Conservation (phyloP, 2,329 filamentous ascomycete species). For the Diplodia corticola region DNA sequence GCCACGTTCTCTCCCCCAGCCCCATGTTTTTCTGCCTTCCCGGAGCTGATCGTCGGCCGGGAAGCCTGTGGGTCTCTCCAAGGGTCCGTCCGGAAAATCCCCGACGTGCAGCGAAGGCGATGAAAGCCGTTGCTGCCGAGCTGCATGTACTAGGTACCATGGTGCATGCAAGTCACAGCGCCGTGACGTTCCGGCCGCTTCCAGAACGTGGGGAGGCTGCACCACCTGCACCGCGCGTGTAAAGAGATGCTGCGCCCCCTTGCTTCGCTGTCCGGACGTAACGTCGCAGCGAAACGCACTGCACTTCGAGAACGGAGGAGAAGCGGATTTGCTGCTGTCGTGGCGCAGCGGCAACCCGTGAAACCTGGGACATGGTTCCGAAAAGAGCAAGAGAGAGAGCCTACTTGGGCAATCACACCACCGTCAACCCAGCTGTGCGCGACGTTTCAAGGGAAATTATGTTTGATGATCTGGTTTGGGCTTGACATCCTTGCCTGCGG, state of each 20-base stretch:
- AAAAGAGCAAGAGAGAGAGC: neutral
- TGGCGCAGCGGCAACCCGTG: neutral
- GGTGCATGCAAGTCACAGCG: no score
- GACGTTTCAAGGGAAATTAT: neutral
- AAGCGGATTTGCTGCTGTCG: neutral
- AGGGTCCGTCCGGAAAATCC: neutral
- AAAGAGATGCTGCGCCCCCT: neutral
- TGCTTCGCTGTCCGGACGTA: neutral
- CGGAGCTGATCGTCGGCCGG: neutral
- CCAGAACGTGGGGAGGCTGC: slow-evolving; percentile 12
- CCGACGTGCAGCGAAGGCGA: no score
- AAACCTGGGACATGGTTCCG: neutral
- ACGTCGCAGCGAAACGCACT: neutral
- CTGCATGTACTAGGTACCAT: no score
- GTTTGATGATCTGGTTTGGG: neutral
- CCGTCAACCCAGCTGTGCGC: neutral
- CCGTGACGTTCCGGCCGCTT: neutral
- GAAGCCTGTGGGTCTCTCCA: neutral
- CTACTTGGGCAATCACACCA: neutral
- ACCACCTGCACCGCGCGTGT: neutral
- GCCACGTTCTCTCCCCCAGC: slow-evolving; percentile 3
- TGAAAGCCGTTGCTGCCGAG: no score
- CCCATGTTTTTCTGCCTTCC: neutral
- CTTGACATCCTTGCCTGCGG: neutral
- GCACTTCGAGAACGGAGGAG: neutral